phyloP scores from a whole-genome alignment of 73 alveolate species.

The Symbiodinium natans region DNA sequence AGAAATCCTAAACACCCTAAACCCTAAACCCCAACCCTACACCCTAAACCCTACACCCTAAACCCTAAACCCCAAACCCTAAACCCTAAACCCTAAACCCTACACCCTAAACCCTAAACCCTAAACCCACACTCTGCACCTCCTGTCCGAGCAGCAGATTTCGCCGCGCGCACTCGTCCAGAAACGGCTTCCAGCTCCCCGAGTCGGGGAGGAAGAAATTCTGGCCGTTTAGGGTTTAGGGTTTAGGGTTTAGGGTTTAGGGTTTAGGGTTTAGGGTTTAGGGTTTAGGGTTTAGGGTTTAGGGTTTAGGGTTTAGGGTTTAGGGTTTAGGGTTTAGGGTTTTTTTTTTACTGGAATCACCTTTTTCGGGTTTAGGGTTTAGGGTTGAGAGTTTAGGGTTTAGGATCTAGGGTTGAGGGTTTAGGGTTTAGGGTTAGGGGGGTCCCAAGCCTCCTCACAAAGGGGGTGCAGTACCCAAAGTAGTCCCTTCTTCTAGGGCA shows the following conservation, averaged over 20 bases:
- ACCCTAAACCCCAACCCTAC: not conserved
- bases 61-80: not conserved
- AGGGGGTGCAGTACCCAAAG: too few species aligned
- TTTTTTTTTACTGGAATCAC: not conserved
- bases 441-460: not conserved
- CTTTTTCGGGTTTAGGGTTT: not conserved
- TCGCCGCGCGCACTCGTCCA: conserved; percentile 39
- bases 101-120: not conserved
- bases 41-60: too few species aligned
- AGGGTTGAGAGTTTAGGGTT: not conserved
- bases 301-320: not conserved
- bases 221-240: conserved; percentile 14
- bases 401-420: not conserved
- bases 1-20: not conserved
- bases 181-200: conserved; percentile 84
- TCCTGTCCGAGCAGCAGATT: not conserved
- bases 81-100: not conserved
- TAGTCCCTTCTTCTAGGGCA: too few species aligned
- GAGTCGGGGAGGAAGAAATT: conserved; percentile 66
- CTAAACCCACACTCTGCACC: not conserved
- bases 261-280: not conserved
- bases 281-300: not conserved
- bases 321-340: not conserved
- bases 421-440: not conserved
- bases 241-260: not conserved